Conservation (phyloP, 108 stramenopile genomes). For the Cyclotella atomus region DNA sequence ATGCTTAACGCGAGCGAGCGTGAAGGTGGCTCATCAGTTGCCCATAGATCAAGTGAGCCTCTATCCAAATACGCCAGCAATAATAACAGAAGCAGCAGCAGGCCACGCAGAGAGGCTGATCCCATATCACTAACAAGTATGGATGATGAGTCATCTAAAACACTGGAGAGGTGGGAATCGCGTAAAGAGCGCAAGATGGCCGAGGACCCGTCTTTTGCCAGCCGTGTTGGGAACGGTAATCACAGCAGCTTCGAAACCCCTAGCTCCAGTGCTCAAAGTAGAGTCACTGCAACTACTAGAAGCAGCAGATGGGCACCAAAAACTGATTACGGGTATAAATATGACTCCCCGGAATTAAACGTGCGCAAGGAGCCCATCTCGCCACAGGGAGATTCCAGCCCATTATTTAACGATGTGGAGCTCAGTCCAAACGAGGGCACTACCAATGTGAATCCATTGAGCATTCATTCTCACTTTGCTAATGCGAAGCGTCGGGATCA, state of each 20-base stretch:
- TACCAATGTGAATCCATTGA: background rate
- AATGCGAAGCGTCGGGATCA: background rate
- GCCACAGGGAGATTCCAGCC: constrained; percentile 1
- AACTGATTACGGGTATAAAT: background rate
- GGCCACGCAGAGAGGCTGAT: too few species aligned
- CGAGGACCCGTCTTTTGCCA: background rate
- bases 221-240: background rate
- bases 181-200: constrained; percentile 17
- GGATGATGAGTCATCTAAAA: constrained; percentile 1
- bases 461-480: constrained; percentile 3
- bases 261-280: too few species aligned
- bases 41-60: background rate
- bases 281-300: background rate
- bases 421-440: constrained; percentile 1
- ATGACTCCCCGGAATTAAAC: background rate
- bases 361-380: background rate
- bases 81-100: background rate
- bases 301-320: background rate
- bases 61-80: background rate
- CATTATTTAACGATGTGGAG: constrained; percentile 28
- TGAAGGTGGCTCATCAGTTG: background rate
- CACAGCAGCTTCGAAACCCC: background rate
- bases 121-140: background rate
- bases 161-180: constrained; percentile 23
- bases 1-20: background rate